These are phyloP conservation scores for Tylopilus rubrobrunneus DNA, from an alignment of 768 basidiomycete species.

Conservation along the genomic window DNA sequence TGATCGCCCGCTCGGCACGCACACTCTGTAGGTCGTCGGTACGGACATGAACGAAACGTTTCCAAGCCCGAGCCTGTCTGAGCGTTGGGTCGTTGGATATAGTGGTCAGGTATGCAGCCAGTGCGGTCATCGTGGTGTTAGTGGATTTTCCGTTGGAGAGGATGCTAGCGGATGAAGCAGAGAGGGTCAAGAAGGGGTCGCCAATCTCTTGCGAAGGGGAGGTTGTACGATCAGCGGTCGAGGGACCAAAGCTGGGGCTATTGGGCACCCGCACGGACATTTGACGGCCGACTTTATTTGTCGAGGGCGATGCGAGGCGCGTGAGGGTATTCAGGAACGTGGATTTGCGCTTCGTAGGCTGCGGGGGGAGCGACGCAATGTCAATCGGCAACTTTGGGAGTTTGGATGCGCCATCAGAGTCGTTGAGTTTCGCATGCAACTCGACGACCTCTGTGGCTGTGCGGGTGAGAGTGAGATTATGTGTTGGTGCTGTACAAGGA, in stretches of 20 bases:
- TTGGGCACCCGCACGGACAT: constrained; percentile 34
- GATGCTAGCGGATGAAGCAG: too few species aligned
- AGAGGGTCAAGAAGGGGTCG: constrained; percentile 67
- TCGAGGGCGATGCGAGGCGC: constrained; percentile 71
- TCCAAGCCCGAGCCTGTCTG: constrained; percentile 71
- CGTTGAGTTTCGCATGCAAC: constrained; percentile 76
- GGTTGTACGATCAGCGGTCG: constrained; percentile 34
- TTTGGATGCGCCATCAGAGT: constrained; percentile 51
- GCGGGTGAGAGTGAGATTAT: constrained; percentile 84
- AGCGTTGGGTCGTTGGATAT: constrained; percentile 65
- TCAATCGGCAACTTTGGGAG: constrained; percentile 64
- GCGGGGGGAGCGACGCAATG: constrained; percentile 44
- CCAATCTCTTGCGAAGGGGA: constrained; percentile 53
- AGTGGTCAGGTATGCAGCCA: constrained; percentile 78
- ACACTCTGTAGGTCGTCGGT: constrained; percentile 87
- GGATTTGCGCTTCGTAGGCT: constrained; percentile 69
- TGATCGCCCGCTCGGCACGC: constrained; percentile 82
- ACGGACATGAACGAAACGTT: constrained; percentile 79
- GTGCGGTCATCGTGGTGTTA: constrained; percentile 55
- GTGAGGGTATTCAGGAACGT: constrained; percentile 85
- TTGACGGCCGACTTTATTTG: constrained; percentile 46
- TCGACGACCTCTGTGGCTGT: constrained; percentile 74
- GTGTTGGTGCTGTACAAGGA: constrained; percentile 66
- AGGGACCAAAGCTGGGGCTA: constrained; percentile 31
- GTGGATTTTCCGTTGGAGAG: constrained; percentile 24